Conservation (phyloP, 129 eudicot genomes). For the Erigeron canadensis region DNA sequence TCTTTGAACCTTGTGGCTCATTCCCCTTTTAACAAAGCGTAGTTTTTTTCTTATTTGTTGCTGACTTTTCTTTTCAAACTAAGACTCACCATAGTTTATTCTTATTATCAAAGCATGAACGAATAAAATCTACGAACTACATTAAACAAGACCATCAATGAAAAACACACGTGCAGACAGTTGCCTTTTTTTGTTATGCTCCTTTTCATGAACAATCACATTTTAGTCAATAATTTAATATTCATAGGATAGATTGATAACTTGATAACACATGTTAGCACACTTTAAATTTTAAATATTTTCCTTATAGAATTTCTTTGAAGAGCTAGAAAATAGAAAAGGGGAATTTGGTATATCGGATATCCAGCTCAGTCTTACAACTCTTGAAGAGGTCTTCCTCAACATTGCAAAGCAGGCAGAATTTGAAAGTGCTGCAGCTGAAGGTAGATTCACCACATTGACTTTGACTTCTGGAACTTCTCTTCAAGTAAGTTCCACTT, state of each 20-base stretch:
- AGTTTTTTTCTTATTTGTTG: not conserved
- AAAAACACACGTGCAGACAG: not conserved
- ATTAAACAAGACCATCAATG: not conserved
- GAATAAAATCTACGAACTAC: no score
- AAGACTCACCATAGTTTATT: not conserved
- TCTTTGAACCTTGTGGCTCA: not conserved
- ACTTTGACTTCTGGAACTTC: slow-evolving; percentile 65
- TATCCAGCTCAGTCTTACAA: slow-evolving; percentile 81
- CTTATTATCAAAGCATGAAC: not conserved
- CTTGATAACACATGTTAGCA: not conserved
- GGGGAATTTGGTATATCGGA: slow-evolving; percentile 79
- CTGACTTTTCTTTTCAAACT: not conserved
- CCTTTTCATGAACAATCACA: not conserved
- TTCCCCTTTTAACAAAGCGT: not conserved
- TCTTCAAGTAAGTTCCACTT: slow-evolving; percentile 52
- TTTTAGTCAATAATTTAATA: not conserved
- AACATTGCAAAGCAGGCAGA: slow-evolving; percentile 88
- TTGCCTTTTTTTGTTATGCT: not conserved
- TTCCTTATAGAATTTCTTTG: slow-evolving; percentile 57
- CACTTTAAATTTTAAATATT: not conserved
- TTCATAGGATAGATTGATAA: not conserved
- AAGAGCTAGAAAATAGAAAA: slow-evolving; percentile 73
- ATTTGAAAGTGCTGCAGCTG: slow-evolving; percentile 76
- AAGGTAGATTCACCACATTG: slow-evolving; percentile 66
- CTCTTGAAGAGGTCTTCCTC: slow-evolving; percentile 97